Evolutionary conservation across 257 asterid genomes (phyloP), one percentile per base, ranked within the genome.

Genomic region (Nicotiana sylvestris): DNA sequence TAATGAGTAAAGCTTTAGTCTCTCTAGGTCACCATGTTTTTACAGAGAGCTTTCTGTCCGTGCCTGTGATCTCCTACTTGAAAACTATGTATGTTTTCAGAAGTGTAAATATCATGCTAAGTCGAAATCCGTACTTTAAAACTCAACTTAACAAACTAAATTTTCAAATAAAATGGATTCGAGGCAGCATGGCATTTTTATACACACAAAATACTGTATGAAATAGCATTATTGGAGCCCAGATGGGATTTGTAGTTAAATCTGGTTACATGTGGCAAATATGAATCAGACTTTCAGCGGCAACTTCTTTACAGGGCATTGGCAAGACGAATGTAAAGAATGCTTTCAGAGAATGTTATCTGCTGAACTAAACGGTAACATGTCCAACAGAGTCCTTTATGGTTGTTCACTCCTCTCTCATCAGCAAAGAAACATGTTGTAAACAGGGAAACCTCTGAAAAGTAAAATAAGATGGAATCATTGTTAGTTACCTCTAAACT

Each of bases 401-500:
- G 57, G 11, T 53, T 13, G 57, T 53, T 53, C 57, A 53, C 57
- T 12, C 57, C 17, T 13, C 17, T 12, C 57, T 53, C 57, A 53
- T 53, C 57, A 53, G 57, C 17, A 53, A 53, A 10, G 17, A 53
- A 53, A 53, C 15, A 53, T 11, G 57, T 53, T 53, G 57, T 53
- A 13, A 53, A 53, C 17, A 53, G 18, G 56, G 10, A 53, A 53
- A 53, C 35, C 78, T 70, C 17, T n/a, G 74, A 76, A 70, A 83
- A 6, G 16, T 68, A 74, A 33, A 37, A 78, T 76, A 57, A 82
- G 79, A 66, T 80, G n/a, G 60, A 82, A 70, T 61, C 58, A 70
- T 77, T 80, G 66, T 11, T 76, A 60, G 51, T 78, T 93, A 96
- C 99, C 99, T 96, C 99, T 35, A 96, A 92, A 90, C 85, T 91